These are phyloP conservation scores for Aspergillus haitiensis DNA, from an alignment of 495 filamentous ascomycete species.

Conservation along the genomic window DNA sequence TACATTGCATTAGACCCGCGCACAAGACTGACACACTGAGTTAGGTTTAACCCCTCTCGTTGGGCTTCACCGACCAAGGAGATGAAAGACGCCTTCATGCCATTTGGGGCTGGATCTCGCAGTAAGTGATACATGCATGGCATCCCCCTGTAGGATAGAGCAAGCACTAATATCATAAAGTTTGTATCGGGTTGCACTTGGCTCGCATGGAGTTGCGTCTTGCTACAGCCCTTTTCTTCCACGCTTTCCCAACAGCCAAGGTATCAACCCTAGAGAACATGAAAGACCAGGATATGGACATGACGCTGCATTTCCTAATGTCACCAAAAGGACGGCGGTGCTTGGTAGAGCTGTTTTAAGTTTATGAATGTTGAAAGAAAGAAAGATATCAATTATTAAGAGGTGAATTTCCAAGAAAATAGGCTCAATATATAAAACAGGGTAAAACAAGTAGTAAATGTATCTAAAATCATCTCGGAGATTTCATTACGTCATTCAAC, in stretches of 20 bases:
- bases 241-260: conserved; percentile 28
- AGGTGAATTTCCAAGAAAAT: no score
- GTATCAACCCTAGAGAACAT: conserved; percentile 40
- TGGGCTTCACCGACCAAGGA: conserved; percentile 46
- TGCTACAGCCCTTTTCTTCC: conserved; percentile 37
- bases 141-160: background rate
- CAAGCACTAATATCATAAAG: conserved; percentile 25
- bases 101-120: conserved; percentile 54
- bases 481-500: conserved; percentile 9
- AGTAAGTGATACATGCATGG: conserved; percentile 25
- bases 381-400: no score
- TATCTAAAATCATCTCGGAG: background rate
- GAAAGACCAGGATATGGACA: conserved; percentile 45
- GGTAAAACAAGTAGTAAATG: background rate
- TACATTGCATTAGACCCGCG: background rate
- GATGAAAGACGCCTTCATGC: conserved; percentile 55
- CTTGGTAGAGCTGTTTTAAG: conserved; percentile 33
- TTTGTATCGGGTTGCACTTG: conserved; percentile 41
- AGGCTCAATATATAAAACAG: background rate
- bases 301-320: conserved; percentile 44
- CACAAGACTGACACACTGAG: background rate
- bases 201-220: conserved; percentile 39
- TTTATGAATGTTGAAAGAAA: no score
- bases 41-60: conserved; percentile 43
- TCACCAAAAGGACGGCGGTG: conserved; percentile 46